phyloP scores from a whole-genome alignment of 176 grass and related monocot genomes.

The Rhynchospora pubera region DNA sequence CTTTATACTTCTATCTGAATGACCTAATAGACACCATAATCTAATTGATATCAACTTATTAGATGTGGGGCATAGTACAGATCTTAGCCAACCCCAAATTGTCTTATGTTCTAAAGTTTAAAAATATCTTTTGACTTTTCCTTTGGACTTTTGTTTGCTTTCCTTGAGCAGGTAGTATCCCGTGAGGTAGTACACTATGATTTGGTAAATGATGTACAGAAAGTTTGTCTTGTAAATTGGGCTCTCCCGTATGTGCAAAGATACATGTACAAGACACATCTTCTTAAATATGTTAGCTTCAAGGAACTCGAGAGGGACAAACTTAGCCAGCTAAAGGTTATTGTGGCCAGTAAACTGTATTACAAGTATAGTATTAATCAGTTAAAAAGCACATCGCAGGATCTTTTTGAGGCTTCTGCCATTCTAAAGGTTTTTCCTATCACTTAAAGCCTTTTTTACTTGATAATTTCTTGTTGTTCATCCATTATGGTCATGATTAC shows the following conservation, averaged over 20 bases:
- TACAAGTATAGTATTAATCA: conserved; percentile 64
- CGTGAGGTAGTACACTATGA: conserved; percentile 92
- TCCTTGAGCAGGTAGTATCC: conserved; percentile 52
- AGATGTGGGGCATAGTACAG: neutral
- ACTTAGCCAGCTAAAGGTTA: conserved; percentile 49
- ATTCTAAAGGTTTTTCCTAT: conserved; percentile 69
- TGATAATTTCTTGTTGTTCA: neutral
- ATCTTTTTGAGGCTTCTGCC: conserved; percentile 51
- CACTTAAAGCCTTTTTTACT: neutral
- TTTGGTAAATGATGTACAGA: conserved; percentile 46
- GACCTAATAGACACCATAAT: neutral
- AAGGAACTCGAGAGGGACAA: conserved; percentile 44
- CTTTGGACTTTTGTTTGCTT: neutral
- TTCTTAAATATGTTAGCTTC: conserved; percentile 50
- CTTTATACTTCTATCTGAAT: neutral
- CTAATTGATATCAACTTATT: neutral
- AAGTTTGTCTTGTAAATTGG: conserved; percentile 51
- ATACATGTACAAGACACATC: conserved; percentile 67
- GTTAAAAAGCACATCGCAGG: conserved; percentile 47
- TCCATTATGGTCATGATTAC: neutral
- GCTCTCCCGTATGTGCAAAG: conserved; percentile 75
- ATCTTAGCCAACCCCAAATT: neutral
- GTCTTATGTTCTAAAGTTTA: neutral
- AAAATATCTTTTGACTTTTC: neutral
- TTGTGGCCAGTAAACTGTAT: conserved; percentile 68